Base-by-base conservation (phyloP, 306 rosid genomes). In the Quercus glauca region DNA sequence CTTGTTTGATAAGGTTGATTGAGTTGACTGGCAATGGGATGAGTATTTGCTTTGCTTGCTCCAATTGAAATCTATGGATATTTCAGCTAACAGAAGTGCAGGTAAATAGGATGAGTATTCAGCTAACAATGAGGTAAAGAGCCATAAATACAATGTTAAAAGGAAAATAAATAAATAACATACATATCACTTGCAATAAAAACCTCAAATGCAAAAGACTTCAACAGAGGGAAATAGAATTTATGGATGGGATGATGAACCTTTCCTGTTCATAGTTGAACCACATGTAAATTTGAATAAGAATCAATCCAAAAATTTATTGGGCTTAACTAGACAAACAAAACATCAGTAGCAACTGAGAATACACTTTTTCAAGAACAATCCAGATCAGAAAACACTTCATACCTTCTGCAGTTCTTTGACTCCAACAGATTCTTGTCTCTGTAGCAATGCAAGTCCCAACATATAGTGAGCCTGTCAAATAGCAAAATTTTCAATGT, bases 401-500 rank as follows among this genome's bases (percentile, higher is more conserved):
- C 82, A 51, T 78, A 95, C 98, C 99, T 87, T 91, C 87, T 91
- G 86, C 84, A 96, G 80, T 75, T 91, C 88, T 82, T 76, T 85
- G 56, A 96, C 88, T 76, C 97, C 90, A 2, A 83, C 69, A 85
- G 81, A 82, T 71, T 90, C 96, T 83, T 88, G 58, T 72, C 65
- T 89, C 79, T 78, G 85, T 20, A 93, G 84, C 75, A 96, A 86
- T 63, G 91, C 91, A 77, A 93, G 98, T 83, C 98, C 99, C 91
- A 96, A 79, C 88, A 89, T 88, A 81, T 91, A 93, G 86, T 96
- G 93, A 35, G 90, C 99, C 99, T 96, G 88, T 58, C 76, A 90
- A 69, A 55, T 73, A 49, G 69, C 64, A 70, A 85, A 41, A 69
- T 75, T 26, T 53, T 45, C 68, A 73, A 58, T 8, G 23, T 45